Evolutionary conservation across 371 early-diverging fungal genomes (phyloP).

Genomic region (Mortierella sp.): DNA sequence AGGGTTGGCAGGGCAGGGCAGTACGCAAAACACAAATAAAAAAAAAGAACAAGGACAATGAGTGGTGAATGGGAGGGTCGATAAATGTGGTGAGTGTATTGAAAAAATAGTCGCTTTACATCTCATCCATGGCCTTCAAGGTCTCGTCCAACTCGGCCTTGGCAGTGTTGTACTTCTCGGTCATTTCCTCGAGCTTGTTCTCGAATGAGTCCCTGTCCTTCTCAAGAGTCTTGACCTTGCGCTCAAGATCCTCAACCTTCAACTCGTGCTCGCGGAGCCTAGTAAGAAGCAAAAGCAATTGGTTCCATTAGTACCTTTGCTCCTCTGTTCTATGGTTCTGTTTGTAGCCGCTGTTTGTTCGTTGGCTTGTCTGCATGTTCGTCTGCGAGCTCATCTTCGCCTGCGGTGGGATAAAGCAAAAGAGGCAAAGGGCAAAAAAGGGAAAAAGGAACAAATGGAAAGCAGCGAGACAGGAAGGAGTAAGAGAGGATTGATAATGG

Average conservation of each 20-base stretch:
- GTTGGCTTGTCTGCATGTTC: background rate
- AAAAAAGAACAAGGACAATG: background rate
- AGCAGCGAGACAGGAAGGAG: background rate
- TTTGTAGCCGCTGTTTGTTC: background rate
- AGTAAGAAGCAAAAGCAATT: background rate
- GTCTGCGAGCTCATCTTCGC: background rate
- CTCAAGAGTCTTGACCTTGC: conserved; percentile 34
- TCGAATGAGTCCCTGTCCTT: conserved; percentile 35
- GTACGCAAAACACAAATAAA: conserved; percentile 1
- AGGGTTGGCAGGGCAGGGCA: background rate
- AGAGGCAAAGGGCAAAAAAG: background rate
- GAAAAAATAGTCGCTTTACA: conserved; percentile 21
- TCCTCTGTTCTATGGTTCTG: background rate
- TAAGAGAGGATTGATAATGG: background rate
- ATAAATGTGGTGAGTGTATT: background rate
- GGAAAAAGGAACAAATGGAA: background rate
- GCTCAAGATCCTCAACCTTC: conserved; percentile 50
- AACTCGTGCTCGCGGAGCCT: conserved; percentile 52
- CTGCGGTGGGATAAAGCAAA: background rate
- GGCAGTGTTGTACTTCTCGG: conserved; percentile 18
- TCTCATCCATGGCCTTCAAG: conserved; percentile 32
- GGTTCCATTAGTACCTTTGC: background rate
- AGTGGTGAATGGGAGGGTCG: background rate
- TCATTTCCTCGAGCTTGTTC: conserved; percentile 22
- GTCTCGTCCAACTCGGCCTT: conserved; percentile 45